phyloP scores from a whole-genome alignment of 1,284 basidiomycete species.

The Uromyces viciae-fabae region DNA sequence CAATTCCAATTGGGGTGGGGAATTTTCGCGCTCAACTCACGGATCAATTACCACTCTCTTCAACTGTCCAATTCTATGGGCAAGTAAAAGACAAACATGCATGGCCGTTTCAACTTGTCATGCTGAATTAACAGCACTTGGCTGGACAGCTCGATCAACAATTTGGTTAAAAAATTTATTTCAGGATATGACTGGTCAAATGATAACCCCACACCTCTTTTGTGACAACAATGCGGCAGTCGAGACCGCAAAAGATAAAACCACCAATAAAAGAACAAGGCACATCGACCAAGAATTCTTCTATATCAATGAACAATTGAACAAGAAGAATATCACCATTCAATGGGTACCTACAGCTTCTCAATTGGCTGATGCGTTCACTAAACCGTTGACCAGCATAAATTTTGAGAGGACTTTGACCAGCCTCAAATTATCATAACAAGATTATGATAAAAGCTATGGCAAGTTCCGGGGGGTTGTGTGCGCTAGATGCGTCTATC shows the following conservation, averaged over 20 bases:
- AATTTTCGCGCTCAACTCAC: not conserved
- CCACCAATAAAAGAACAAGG: not conserved
- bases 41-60: not conserved
- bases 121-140: not conserved
- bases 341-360: not conserved
- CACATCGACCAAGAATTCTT: not conserved
- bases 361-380: not conserved
- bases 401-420: not conserved
- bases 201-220: not conserved
- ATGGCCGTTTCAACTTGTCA: not conserved
- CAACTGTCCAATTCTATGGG: not conserved
- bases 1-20: conserved; percentile 5
- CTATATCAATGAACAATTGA: not conserved
- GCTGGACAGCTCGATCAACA: not conserved
- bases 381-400: not conserved
- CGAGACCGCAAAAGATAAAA: not conserved
- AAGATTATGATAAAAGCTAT: not conserved
- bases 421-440: not conserved
- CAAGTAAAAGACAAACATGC: not conserved
- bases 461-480: not conserved
- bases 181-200: not conserved
- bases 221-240: conserved; percentile 5
- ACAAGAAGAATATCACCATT: not conserved
- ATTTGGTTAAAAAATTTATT: not conserved
- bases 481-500: not conserved